Evolutionary conservation across 2,329 filamentous ascomycete species (phyloP).

Genomic region (Talaromyces sp.): DNA sequence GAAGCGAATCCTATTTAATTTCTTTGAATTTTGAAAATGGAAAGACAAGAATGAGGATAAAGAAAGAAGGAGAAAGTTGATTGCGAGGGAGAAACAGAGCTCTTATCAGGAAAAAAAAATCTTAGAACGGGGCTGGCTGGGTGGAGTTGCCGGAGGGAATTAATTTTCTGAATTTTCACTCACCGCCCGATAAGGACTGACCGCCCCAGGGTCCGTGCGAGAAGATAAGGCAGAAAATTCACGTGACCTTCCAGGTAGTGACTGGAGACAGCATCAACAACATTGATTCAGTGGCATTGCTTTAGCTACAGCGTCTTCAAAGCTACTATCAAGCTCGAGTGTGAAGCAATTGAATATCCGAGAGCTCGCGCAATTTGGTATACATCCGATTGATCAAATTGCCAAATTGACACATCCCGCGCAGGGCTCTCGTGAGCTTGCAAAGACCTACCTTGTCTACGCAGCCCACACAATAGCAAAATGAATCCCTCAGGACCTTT

Average conservation of each 20-base stretch:
- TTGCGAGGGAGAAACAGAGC: conserved; percentile 4
- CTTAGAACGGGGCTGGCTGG: neutral
- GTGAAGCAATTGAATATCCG: neutral
- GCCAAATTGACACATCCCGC: neutral
- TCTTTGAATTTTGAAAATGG: neutral
- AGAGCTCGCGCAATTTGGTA: neutral
- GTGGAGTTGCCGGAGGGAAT: conserved; percentile 9
- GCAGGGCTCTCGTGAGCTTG: neutral
- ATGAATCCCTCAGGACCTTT: neutral
- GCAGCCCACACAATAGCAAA: neutral
- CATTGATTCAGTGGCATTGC: neutral
- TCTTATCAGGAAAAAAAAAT: conserved; percentile 6
- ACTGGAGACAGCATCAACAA: neutral
- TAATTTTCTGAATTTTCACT: conserved; percentile 13
- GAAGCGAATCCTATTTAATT: neutral
- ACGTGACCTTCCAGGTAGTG: neutral
- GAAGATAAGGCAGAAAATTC: neutral
- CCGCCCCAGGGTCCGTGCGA: conserved; percentile 7
- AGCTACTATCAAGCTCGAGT: neutral
- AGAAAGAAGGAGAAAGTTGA: neutral
- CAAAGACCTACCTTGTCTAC: neutral
- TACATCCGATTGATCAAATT: neutral
- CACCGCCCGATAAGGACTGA: conserved; percentile 18
- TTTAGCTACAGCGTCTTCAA: neutral
- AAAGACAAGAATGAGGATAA: neutral